These are phyloP conservation scores for Pyrenochaeta sp. DNA, from an alignment of 2,329 filamentous ascomycete species.

Conservation along the genomic window DNA sequence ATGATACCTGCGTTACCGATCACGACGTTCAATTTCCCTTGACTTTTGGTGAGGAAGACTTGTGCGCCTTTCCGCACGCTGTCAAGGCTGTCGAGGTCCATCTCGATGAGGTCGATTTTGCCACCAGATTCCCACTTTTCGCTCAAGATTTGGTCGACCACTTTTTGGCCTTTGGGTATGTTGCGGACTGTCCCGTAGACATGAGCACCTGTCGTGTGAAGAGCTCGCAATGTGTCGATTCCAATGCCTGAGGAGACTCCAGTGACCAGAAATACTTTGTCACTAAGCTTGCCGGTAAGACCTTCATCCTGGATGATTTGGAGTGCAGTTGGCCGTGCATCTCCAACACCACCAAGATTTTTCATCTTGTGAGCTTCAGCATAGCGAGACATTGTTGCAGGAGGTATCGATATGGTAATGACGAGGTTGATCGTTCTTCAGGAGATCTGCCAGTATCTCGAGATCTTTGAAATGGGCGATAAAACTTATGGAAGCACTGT, in stretches of 20 bases:
- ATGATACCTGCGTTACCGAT: conserved; percentile 44
- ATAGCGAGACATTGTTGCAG: conserved; percentile 1
- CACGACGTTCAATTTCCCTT: conserved; percentile 22
- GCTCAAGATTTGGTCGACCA: conserved; percentile 5
- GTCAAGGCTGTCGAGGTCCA: conserved; percentile 20
- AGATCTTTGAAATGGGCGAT: no score
- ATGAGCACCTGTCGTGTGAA: conserved; percentile 55
- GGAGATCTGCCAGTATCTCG: no score
- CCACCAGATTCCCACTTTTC: conserved; percentile 7
- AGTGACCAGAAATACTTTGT: conserved; percentile 35
- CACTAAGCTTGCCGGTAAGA: conserved; percentile 39
- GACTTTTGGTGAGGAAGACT: conserved; percentile 10
- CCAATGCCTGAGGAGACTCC: conserved; percentile 36
- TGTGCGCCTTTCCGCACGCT: conserved; percentile 15
- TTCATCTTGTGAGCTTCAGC: not conserved
- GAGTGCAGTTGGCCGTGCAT: conserved; percentile 48
- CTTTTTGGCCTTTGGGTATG: conserved; percentile 27
- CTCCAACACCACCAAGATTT: not conserved
- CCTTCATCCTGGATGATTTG: conserved; percentile 49
- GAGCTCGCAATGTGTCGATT: conserved; percentile 43
- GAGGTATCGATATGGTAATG: no score
- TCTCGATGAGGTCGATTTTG: conserved; percentile 20
- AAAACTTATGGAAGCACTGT: no score
- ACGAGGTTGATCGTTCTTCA: no score
- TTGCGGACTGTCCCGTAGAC: conserved; percentile 56